Base-by-base conservation (phyloP, 2,329 filamentous ascomycete genomes). In the Colletotrichum acutatum region DNA sequence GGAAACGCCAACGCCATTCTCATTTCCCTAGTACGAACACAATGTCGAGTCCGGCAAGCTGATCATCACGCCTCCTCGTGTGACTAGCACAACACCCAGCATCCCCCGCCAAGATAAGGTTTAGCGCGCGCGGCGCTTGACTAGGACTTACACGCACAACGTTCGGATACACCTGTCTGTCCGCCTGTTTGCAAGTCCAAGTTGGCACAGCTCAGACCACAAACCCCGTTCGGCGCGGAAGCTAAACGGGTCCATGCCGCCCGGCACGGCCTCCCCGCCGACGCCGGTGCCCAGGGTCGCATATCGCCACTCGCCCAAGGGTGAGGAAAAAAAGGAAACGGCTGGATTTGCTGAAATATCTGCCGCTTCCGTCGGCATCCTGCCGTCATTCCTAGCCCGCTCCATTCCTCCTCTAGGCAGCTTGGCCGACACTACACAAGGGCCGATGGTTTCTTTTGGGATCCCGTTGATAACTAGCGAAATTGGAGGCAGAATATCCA, bases 71-170 rank as follows among this genome's bases (percentile, higher is more conserved):
- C 24, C 37, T 46, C 32, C 24, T 69, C 53, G 24, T 57, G 32
- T 22, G 56, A 61, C 16, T 8, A 46, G 30, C 56, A 16, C 37
- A 22, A 46, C 32, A 26, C 42, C 30, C 34, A 54, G 53, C 60
- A 63, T 52, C 19, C 53, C 42, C 66, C 28, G 42, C 32, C 53
- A 49, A 32, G 14, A 53, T 65, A 46, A 26, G 56, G 53, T 69
- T 69, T 24, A 64, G 42, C 46, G 42, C 59, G 16, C 32, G 42
- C 59, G 12, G 58, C 26, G 59, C 53, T 69, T 69, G 66, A 69
- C 37, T 69, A 63, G 59, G 52, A 56, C 34, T 46, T 19, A 34
- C 11, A 56, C 24, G 32, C 63, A 58, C 12, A 54, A 49, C 30
- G 59, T 42, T 34, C 24, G 24, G 32, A 34, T 9, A 34, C 32